phyloP scores from a whole-genome alignment of 352 stramenopile genomes.

The Globisporangium parvum region DNA sequence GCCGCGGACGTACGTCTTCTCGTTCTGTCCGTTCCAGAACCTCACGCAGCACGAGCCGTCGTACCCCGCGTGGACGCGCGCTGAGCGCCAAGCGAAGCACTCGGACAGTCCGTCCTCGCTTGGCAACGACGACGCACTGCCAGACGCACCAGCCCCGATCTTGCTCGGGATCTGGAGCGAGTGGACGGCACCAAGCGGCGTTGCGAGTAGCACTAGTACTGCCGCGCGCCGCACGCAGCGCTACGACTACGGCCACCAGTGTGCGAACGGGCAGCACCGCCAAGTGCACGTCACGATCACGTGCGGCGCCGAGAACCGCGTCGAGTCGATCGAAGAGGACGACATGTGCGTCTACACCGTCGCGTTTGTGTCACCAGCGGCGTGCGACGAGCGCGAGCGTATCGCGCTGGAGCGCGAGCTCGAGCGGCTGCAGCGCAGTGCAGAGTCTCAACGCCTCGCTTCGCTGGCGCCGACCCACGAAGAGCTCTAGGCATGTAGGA shows the following conservation, averaged over 20 bases:
- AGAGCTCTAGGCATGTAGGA: slow-evolving; percentile 7
- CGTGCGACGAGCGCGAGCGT: slow-evolving; percentile 28
- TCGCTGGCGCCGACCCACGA: neutral
- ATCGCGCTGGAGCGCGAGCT: slow-evolving; percentile 8
- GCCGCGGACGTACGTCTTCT: slow-evolving; percentile 52
- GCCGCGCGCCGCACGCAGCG: slow-evolving; percentile 22
- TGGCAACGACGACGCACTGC: slow-evolving; percentile 11
- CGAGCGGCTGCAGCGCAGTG: slow-evolving; percentile 2
- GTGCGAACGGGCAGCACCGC: slow-evolving; percentile 78
- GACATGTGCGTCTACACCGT: slow-evolving; percentile 90
- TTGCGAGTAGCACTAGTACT: slow-evolving; percentile 14
- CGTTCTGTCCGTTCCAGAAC: slow-evolving; percentile 79
- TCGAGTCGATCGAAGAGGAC: slow-evolving; percentile 86
- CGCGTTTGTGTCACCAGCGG: slow-evolving; percentile 63
- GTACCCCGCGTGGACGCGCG: slow-evolving; percentile 46
- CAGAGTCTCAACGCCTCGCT: neutral
- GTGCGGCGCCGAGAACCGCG: slow-evolving; percentile 67
- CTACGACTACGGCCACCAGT: slow-evolving; percentile 82
- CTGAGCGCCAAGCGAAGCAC: slow-evolving; percentile 37
- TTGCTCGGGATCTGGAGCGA: slow-evolving; percentile 58
- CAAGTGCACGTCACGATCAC: slow-evolving; percentile 61
- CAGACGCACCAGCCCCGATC: slow-evolving; percentile 24
- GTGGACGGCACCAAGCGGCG: slow-evolving; percentile 38
- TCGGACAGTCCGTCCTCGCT: slow-evolving; percentile 6
- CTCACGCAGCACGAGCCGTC: slow-evolving; percentile 61